phyloP scores from a whole-genome alignment of 1,139 yeast genomes.

The Debaryomyces sp. region DNA sequence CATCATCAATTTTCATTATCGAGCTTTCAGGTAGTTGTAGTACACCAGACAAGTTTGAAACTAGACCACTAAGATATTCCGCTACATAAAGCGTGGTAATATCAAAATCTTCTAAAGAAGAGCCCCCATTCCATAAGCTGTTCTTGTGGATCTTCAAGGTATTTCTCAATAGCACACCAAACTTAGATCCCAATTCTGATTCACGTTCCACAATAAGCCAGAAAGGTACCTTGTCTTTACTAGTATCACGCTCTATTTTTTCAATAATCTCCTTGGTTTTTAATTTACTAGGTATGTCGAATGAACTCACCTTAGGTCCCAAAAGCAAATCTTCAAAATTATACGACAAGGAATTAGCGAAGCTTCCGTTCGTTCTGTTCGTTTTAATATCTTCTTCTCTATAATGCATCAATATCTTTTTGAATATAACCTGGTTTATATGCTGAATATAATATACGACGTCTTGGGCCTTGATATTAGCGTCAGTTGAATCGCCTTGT shows the following conservation, averaged over 20 bases:
- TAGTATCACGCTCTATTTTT: conserved; percentile 1
- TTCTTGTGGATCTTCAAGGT: conserved; percentile 12
- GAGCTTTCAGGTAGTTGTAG: conserved; percentile 7
- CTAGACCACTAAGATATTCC: conserved; percentile 7
- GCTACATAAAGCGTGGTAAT: conserved; percentile 5
- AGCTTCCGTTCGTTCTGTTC: background rate
- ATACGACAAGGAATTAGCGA: conserved; percentile 10
- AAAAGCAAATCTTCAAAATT: conserved; percentile 17
- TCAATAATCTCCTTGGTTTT: conserved; percentile 8
- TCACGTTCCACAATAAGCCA: conserved; percentile 11
- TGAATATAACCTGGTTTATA: conserved; percentile 9
- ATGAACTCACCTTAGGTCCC: conserved; percentile 19
- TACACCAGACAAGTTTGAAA: conserved; percentile 4
- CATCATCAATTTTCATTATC: conserved; percentile 6
- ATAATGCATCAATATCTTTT: conserved; percentile 8
- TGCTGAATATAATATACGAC: conserved; percentile 7
- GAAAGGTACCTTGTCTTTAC: background rate
- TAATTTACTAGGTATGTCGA: conserved; percentile 10
- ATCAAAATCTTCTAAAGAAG: background rate
- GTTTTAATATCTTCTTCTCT: conserved; percentile 8
- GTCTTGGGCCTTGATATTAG: conserved; percentile 9
- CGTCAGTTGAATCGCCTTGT: conserved; percentile 7
- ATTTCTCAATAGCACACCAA: conserved; percentile 20
- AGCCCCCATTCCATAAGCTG: conserved; percentile 3
- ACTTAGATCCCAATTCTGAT: conserved; percentile 18